phyloP scores from a whole-genome alignment of 139 green algal genomes.

The Micromonas pusilla region DNA sequence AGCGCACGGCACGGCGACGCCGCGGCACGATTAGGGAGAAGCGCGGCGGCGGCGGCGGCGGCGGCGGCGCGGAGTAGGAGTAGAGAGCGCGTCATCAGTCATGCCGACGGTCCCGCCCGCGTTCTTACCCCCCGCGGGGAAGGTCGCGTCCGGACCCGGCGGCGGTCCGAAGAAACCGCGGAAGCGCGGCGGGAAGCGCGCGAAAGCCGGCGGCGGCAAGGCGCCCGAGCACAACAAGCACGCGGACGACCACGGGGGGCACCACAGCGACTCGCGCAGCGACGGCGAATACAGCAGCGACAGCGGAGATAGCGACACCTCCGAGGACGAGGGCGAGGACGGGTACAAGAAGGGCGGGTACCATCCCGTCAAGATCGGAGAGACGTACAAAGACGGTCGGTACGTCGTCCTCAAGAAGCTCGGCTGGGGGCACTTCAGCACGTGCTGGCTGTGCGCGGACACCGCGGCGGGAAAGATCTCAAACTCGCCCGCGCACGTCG shows the following conservation, averaged over 20 bases:
- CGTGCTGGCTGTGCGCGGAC: constrained; percentile 75
- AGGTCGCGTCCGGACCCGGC: too few relatives aligned
- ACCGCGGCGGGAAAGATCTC: background rate
- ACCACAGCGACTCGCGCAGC: background rate
- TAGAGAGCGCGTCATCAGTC: too few relatives aligned
- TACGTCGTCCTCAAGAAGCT: constrained; percentile 93
- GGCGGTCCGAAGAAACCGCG: too few relatives aligned
- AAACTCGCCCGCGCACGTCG: constrained; percentile 27
- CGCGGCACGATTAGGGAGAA: too few relatives aligned
- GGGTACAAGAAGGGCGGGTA: constrained; percentile 82
- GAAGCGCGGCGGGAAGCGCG: too few relatives aligned
- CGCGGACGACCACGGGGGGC: background rate
- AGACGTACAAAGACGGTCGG: constrained; percentile 75
- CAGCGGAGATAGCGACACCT: background rate
- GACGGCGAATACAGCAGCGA: background rate
- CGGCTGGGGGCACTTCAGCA: constrained; percentile 99
- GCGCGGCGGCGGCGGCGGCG: too few relatives aligned
- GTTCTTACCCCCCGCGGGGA: too few relatives aligned
- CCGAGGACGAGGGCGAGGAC: constrained; percentile 58
- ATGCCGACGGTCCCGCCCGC: too few relatives aligned
- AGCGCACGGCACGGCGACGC: too few relatives aligned
- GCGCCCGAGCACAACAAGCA: background rate
- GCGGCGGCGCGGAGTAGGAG: too few relatives aligned
- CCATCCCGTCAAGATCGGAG: constrained; percentile 80
- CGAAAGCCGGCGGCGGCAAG: background rate